These are phyloP conservation scores for Suillus brevipes DNA, from an alignment of 768 basidiomycete genomes.

Conservation along the genomic window DNA sequence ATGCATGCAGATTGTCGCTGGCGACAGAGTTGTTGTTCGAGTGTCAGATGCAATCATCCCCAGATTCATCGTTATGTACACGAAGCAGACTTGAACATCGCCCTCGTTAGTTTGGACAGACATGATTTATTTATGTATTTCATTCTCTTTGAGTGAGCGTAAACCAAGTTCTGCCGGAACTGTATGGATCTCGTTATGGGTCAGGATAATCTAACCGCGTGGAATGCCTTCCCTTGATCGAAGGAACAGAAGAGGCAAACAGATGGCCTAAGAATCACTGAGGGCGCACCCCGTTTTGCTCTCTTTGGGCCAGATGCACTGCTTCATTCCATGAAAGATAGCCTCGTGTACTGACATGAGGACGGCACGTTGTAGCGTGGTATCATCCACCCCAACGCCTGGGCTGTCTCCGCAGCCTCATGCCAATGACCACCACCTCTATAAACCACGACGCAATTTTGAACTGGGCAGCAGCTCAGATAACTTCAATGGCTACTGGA, in stretches of 20 bases:
- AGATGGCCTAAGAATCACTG: background rate
- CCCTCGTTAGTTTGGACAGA: background rate
- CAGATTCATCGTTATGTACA: constrained; percentile 60
- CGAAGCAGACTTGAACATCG: constrained; percentile 31
- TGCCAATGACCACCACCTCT: constrained; percentile 4
- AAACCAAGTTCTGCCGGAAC: background rate
- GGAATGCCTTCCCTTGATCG: background rate
- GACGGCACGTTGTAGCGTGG: background rate
- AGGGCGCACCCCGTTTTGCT: background rate
- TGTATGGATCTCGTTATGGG: background rate
- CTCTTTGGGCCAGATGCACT: background rate
- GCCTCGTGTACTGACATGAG: constrained; percentile 4
- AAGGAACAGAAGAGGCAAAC: background rate
- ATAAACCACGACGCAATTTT: constrained; percentile 4
- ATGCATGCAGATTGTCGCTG: constrained; percentile 42
- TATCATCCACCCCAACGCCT: background rate
- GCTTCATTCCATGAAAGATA: background rate
- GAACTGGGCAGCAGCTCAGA: constrained; percentile 4
- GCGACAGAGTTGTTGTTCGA: constrained; percentile 54
- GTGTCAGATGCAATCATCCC: constrained; percentile 57
- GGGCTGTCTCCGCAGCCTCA: constrained; percentile 2
- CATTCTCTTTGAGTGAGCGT: background rate
- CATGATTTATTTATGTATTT: background rate
- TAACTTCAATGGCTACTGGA: constrained; percentile 26
- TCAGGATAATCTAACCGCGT: background rate